Conservation (phyloP, 371 early-diverging fungal species). For the Funneliformis caledonium region DNA sequence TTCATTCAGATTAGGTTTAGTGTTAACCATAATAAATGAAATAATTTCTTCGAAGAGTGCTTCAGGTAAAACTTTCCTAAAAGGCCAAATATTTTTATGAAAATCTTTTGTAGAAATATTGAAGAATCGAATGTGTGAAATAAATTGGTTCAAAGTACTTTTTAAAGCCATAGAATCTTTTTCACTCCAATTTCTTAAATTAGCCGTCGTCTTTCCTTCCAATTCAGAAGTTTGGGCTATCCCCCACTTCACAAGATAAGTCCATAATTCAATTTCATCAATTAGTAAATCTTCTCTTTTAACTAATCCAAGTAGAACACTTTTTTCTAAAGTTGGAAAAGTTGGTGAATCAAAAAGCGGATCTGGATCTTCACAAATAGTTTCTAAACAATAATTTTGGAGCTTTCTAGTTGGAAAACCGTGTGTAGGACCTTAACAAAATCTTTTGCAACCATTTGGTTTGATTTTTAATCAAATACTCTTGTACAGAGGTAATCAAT, state of each 20-base stretch:
- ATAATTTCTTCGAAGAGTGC: neutral
- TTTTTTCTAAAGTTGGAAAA: neutral
- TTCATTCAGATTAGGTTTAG: neutral
- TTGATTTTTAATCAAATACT: too few relatives aligned
- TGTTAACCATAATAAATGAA: neutral
- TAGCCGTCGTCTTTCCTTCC: neutral
- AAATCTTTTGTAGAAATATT: slow-evolving; percentile 6
- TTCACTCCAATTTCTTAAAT: too few relatives aligned
- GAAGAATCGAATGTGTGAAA: neutral
- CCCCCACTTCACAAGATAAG: slow-evolving; percentile 31
- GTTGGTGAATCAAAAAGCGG: slow-evolving; percentile 17
- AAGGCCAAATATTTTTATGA: too few relatives aligned
- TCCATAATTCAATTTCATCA: slow-evolving; percentile 34
- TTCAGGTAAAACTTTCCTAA: neutral
- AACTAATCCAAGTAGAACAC: slow-evolving; percentile 11
- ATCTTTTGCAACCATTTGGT: slow-evolving; percentile 27
- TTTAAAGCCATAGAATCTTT: too few relatives aligned
- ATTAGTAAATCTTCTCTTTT: too few relatives aligned
- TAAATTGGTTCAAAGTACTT: too few relatives aligned
- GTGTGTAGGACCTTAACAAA: neutral
- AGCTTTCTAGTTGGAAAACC: neutral
- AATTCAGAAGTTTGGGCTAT: slow-evolving; percentile 1
- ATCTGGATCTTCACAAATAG: too few relatives aligned
- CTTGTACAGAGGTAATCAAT: slow-evolving; percentile 10
- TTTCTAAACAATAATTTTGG: too few relatives aligned